Base-by-base conservation (phyloP, 257 asterid species). In the Galeopsis tetrahit region DNA sequence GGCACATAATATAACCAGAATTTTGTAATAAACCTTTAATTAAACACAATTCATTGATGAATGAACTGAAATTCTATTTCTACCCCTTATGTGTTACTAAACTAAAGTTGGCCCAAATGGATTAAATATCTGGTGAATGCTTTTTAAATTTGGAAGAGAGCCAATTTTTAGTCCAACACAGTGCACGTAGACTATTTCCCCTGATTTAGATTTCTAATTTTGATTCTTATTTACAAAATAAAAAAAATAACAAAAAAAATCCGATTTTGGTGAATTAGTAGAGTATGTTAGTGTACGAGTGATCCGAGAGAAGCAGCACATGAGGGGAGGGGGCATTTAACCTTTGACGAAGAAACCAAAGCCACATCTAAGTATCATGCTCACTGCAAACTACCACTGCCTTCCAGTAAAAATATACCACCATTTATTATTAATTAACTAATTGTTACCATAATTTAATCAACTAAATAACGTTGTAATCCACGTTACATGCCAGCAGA, bases 231-330 rank as follows among this genome's bases (percentile, higher is more conserved):
- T 42, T 46, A 11, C 4, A 46, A 46, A 46, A 4, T 4, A 0
- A 11, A 13, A 11, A 0, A 40, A 17, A 65, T n/a, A n/a, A n/a
- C n/a, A n/a, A n/a, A n/a, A n/a, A n/a, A n/a, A n/a, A n/a, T n/a
- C n/a, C n/a, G n/a, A n/a, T n/a, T 7, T 58, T 4, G 44, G 51
- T 44, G 10, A 10, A 11, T 55, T 17, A 21, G 5, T 3, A 31
- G 28, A 21, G 28, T 21, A 21, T n/a, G n/a, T 8, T 38, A 7
- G 32, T 13, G 42, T 21, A 79, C 66, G 92, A 83, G 91, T 70
- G 92, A 82, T 87, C 85, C 90, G 85, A 90, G 91, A 77, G 43
- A 42, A 83, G 92, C 94, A 87, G 82, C 83, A 21, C 28, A 21
- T 21, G 28, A 21, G 28, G 28, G n/a, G 94, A 73, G 17, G 75